Evolutionary conservation across 2,329 filamentous ascomycete genomes (phyloP), one percentile per base, ranked within the genome.

Genomic region (Apiospora hydei): DNA sequence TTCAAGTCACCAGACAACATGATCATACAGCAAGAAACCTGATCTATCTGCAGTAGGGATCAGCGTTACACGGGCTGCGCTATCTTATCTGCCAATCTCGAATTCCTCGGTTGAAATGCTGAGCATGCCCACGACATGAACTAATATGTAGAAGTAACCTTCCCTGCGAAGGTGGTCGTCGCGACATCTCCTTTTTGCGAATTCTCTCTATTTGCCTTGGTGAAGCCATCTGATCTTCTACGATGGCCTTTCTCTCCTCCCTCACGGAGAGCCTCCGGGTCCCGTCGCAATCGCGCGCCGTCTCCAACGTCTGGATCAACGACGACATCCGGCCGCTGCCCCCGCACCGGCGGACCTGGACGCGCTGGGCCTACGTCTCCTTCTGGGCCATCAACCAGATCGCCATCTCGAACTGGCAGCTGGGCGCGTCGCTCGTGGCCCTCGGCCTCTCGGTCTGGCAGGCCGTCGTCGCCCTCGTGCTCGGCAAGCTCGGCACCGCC

Each of bases 321-420:
- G 24, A 68, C 5, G 66, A 68, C 44, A 68, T 68, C 41, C 66
- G n/a, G 3, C 66, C 66, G 8, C 14, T 68, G 6, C 66, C 66
- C 3, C 66, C 66, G 41, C n/a, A 47, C 43, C 66, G 66, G 5
- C 66, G 66, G 18, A 44, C 41, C 24, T 68, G 66, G 66, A 68
- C 66, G 14, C 41, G 41, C 41, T 68, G 66, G 66, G 44, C 66
- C 14, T 68, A 46, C 66, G 11, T 68, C 18, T 44, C 41, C n/a
- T 68, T 68, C 66, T 68, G 66, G 66, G 41, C 44, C 66, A 68
- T 47, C 66, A 68, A 68, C 26, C 66, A 68, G 44, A 47, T 68
- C 41, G 26, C n/a, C 41, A 68, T 68, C n/a, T 68, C 66, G 13
- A 68, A 68, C 24, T 68, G 41, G 41, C 66, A 68, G 43, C 66